Base-by-base conservation (phyloP, 495 filamentous ascomycete genomes). In the Friedmanniomyces endolithicus region DNA sequence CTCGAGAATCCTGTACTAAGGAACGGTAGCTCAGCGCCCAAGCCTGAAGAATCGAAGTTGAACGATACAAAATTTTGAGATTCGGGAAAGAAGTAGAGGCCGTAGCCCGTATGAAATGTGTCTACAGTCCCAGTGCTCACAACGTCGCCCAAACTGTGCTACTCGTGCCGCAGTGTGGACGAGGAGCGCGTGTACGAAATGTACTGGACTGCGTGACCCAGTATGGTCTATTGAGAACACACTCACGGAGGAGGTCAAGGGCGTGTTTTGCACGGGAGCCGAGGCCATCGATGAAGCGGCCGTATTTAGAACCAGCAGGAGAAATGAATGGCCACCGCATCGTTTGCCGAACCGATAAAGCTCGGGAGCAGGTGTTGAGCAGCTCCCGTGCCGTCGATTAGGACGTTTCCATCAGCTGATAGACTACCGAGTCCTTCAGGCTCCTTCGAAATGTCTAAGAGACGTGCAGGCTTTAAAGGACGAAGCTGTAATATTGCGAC, bases 211-310 rank as follows among this genome's bases (percentile, higher is more conserved):
- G 33, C 19, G 4, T 31, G 41, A 8, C 31, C 41, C 11, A 52
- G 50, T 17, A 39, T 41, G 35, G 33, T 3, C 12, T n/a, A 20
- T 52, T 19, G 35, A 52, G 19, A 17, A 52, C 11, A 19, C 11
- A 17, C 31, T 2, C 1, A 4, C 9, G 16, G 33, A 24, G 9
- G 50, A 39, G 14, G 25, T 52, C 23, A 6, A 24, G 17, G 40
- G 50, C 50, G 41, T 52, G 33, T 24, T 52, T 29, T 52, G 50
- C 50, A 23, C 50, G 12, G 17, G 6, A 41, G 11, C 22, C 50
- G 8, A 33, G 17, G 12, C 11, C 44, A 17, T 6, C 8, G 31
- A 4, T 52, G 6, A 52, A 52, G 50, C 35, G 16, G 20, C 31
- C 41, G n/a, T 11, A 2, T 11, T 9, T 6, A 17, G 47, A 6